Conservation (phyloP, 805 yeast genomes). For the Saccharomyces kudriavzevii region DNA sequence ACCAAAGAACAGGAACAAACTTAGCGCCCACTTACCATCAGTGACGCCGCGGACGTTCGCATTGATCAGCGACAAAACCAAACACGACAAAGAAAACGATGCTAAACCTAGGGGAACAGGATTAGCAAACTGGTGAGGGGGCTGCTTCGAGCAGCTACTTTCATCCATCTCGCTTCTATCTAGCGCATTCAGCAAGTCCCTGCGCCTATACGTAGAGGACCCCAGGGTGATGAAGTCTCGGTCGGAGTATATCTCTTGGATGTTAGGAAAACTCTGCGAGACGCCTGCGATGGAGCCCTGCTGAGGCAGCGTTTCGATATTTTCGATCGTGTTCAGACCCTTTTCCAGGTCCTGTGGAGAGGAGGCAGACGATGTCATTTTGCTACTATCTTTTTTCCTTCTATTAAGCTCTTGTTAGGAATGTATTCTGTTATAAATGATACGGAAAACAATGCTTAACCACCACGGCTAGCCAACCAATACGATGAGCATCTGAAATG, state of each 20-base stretch:
- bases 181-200: conserved; percentile 45
- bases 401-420: neutral
- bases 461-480: neutral
- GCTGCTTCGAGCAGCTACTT: neutral
- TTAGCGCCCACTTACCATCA: conserved; percentile 53
- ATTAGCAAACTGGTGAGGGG: conserved; percentile 49
- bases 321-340: conserved; percentile 3
- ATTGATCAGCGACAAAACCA: conserved; percentile 56
- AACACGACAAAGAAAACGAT: conserved; percentile 51
- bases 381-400: neutral
- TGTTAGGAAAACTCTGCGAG: conserved; percentile 6
- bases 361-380: conserved; percentile 7
- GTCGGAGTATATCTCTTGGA: conserved; percentile 22
- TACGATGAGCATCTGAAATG: neutral
- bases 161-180: conserved; percentile 3
- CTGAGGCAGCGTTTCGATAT: neutral
- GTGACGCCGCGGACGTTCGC: conserved; percentile 61
- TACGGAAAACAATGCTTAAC: neutral
- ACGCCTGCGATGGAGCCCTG: neutral
- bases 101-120: conserved; percentile 72
- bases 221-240: conserved; percentile 36
- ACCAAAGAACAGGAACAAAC: conserved; percentile 63
- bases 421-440: neutral
- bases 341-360: conserved; percentile 13
- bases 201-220: conserved; percentile 36